phyloP scores from a whole-genome alignment of 169 alveolate species.

The Eimeria mitis region DNA sequence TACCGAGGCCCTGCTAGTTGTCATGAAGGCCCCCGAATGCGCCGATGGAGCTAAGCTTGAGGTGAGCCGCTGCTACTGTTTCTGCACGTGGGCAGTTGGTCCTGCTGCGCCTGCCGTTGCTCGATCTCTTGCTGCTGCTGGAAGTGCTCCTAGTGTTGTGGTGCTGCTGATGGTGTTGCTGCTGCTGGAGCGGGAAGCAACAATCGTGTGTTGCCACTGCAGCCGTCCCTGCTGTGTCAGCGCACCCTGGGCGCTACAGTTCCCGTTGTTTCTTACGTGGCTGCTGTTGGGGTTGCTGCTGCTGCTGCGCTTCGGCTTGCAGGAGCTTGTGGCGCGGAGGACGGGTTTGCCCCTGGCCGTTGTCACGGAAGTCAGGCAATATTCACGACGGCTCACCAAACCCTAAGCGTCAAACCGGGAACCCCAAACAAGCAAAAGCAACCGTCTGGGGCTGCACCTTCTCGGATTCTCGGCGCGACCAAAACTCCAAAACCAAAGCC shows the following conservation, averaged over 20 bases:
- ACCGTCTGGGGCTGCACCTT: not conserved
- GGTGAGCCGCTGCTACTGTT: slow-evolving; percentile 24
- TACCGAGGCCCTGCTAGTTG: slow-evolving; percentile 60
- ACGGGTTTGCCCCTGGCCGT: slow-evolving; percentile 32
- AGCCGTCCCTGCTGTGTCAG: not conserved
- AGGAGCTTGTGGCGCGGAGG: slow-evolving; percentile 67
- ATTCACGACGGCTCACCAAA: not conserved
- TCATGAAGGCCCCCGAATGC: slow-evolving; percentile 60
- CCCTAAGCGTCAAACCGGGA: not conserved
- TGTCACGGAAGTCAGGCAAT: slow-evolving; percentile 42
- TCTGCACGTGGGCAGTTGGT: not conserved
- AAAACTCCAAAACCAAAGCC: not conserved
- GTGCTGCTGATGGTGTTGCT: not conserved
- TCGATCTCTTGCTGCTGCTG: not conserved
- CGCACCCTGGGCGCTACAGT: not conserved
- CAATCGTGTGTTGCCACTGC: not conserved
- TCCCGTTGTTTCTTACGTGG: not conserved
- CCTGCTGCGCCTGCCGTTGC: not conserved
- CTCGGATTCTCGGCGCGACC: not conserved
- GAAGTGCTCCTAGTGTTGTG: not conserved
- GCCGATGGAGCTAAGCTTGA: not conserved
- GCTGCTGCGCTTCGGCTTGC: not conserved
- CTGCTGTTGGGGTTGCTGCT: not conserved
- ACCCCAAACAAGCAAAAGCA: not conserved
- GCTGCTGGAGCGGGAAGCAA: not conserved